Evolutionary conservation across 306 rosid genomes (phyloP).

Genomic region (Rosa chinensis): DNA sequence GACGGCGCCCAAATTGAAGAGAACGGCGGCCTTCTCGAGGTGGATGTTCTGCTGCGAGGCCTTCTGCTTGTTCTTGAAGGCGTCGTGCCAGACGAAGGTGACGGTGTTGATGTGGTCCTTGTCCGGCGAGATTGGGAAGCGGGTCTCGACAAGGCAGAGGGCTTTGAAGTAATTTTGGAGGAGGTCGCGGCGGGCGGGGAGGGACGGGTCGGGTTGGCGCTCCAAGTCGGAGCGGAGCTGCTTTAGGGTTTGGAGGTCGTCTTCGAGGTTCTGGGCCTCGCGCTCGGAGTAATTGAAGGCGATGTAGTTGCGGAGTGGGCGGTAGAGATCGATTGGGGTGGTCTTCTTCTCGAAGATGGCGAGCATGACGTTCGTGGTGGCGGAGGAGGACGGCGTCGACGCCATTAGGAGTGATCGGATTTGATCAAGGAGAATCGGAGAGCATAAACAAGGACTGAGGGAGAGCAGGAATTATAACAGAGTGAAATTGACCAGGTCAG

Average conservation of each 20-base stretch:
- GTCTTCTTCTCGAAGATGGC: conserved; percentile 94
- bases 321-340: conserved; percentile 62
- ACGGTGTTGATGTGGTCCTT: conserved; percentile 75
- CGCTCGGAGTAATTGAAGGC: conserved; percentile 94
- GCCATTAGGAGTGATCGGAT: conserved; percentile 13
- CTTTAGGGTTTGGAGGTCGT: conserved; percentile 91
- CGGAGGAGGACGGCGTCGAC: conserved; percentile 47
- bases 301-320: conserved; percentile 87
- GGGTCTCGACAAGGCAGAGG: conserved; percentile 90
- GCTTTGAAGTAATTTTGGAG: conserved; percentile 69
- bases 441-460: not conserved
- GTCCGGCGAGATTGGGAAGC: conserved; percentile 90
- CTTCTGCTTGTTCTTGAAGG: conserved; percentile 78
- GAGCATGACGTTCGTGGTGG: conserved; percentile 72
- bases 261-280: conserved; percentile 89
- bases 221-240: conserved; percentile 79
- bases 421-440: not conserved
- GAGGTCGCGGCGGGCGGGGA: conserved; percentile 83
- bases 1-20: conserved; percentile 88
- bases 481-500: conserved; percentile 23
- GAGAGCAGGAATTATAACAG: not conserved
- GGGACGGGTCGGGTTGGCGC: conserved; percentile 84
- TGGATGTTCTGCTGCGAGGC: conserved; percentile 96
- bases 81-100: conserved; percentile 87
- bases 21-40: conserved; percentile 81